phyloP scores from a whole-genome alignment of 495 filamentous ascomycete species.

The Glonium stellatum region DNA sequence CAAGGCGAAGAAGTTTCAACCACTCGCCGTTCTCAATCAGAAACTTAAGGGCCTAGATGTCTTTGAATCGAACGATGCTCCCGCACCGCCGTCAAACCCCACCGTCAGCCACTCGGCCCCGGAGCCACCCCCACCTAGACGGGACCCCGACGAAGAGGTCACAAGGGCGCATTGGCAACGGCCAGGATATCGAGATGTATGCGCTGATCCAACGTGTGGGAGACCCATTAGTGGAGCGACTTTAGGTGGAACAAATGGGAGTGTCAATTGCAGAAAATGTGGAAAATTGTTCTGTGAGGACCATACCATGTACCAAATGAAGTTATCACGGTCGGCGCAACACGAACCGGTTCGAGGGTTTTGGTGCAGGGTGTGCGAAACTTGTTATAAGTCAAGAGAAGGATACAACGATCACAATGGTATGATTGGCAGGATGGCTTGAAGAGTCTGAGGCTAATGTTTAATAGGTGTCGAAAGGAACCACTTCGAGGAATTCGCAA shows the following conservation, averaged over 20 bases:
- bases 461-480: constrained; percentile 51
- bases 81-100: constrained; percentile 29
- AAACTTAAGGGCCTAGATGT: constrained; percentile 96
- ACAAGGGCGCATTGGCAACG: constrained; percentile 84
- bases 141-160: constrained; percentile 87
- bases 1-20: constrained; percentile 93
- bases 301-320: constrained; percentile 99
- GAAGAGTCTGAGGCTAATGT: constrained; percentile 5
- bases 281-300: constrained; percentile 93
- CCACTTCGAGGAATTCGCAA: constrained; percentile 61
- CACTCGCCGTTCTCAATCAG: constrained; percentile 83
- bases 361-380: constrained; percentile 95
- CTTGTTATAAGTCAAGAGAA: constrained; percentile 91
- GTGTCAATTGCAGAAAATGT: constrained; percentile 86
- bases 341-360: constrained; percentile 89
- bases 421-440: constrained; percentile 10
- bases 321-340: constrained; percentile 78
- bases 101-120: constrained; percentile 31
- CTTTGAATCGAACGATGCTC: constrained; percentile 86
- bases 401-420: constrained; percentile 90
- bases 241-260: constrained; percentile 70
- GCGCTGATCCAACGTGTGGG: constrained; percentile 81
- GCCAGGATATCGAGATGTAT: constrained; percentile 62
- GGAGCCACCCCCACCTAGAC: constrained; percentile 34
- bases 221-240: constrained; percentile 33